Evolutionary conservation across 495 filamentous ascomycete species (phyloP), one percentile per base, ranked within the genome.

Genomic region (Lichina pygmaea): DNA sequence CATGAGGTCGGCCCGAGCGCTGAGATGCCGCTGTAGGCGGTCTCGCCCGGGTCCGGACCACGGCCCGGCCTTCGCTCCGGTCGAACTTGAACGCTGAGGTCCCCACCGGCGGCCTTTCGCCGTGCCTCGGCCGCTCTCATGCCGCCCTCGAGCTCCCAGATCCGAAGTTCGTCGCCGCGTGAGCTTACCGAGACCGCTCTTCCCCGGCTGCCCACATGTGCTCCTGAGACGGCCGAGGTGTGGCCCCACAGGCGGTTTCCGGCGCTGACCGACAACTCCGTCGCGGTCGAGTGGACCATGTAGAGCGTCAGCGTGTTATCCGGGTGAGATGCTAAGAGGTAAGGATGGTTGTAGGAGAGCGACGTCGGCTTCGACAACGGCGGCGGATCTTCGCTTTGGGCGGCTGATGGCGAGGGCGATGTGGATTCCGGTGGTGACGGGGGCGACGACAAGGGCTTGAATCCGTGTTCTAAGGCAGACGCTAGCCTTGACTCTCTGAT

Each of bases 261-360:
- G 0, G 71, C 62, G 17, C 78, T 73, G 39, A 97, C 77, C 12
- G 66, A 71, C 7, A 94, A 65, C 1, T 64, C 60, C 0, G 68
- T 60, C 5, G 72, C 60, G 7, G 69, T 79, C 2, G 85, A 93
- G 36, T 70, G 82, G 52, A 86, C 79, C 36, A 92, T 66, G 52
- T 89, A 82, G 48, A 93, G 66, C 0, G 84, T 80, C 44, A 97
- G 64, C 0, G 89, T 97, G 53, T 97, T 97, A 55, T 97, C 89
- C 3, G 77, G 72, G 49, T 93, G 75, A 0, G 84, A 83, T 6
- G 79, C 75, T 8, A 97, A 66, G 8, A 97, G 73, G 52, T 94
- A 97, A 6, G 89, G 91, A 52, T 93, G 86, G 9, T 74, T 77
- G 58, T 93, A 92, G 41, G 79, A 80, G 37, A 95, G 62, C 0